These are phyloP conservation scores for Penicillium salamii DNA, from an alignment of 495 filamentous ascomycete species.

Conservation along the genomic window DNA sequence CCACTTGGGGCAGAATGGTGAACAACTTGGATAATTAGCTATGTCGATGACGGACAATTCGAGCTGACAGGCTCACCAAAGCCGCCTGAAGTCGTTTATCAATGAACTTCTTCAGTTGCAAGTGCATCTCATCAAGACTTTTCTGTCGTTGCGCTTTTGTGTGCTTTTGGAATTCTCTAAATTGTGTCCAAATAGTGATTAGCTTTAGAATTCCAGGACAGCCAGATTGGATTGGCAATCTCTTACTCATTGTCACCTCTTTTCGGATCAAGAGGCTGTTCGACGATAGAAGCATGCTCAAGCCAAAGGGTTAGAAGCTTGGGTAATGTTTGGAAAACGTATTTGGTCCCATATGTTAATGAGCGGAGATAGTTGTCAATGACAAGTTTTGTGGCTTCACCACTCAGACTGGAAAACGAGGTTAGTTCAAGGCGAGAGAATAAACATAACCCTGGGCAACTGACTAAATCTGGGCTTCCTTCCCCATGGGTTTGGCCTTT, in stretches of 20 bases:
- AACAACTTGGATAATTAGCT: conserved; percentile 58
- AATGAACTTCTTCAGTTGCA: conserved; percentile 69
- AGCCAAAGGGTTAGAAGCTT: conserved; percentile 90
- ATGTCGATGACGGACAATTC: background rate
- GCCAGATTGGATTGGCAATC: background rate
- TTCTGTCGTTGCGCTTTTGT: conserved; percentile 55
- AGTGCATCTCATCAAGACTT: conserved; percentile 68
- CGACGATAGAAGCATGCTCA: conserved; percentile 75
- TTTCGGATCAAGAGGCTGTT: conserved; percentile 64
- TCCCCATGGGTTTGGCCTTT: conserved; percentile 67
- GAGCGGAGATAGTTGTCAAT: conserved; percentile 91
- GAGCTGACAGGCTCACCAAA: conserved; percentile 37
- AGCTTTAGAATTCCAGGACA: conserved; percentile 1
- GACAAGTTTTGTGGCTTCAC: conserved; percentile 83
- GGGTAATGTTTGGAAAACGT: conserved; percentile 89
- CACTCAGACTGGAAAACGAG: conserved; percentile 46
- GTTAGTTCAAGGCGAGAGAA: background rate
- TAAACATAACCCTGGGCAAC: conserved; percentile 2
- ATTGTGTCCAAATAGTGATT: conserved; percentile 1
- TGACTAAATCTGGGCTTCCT: conserved; percentile 54
- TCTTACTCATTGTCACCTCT: conserved; percentile 56
- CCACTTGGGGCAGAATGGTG: conserved; percentile 86
- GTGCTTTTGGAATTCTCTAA: conserved; percentile 55
- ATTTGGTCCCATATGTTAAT: conserved; percentile 83
- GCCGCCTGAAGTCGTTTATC: conserved; percentile 71